Base-by-base conservation (phyloP, 1,284 basidiomycete genomes). In the Cystobasidium pallidum region DNA sequence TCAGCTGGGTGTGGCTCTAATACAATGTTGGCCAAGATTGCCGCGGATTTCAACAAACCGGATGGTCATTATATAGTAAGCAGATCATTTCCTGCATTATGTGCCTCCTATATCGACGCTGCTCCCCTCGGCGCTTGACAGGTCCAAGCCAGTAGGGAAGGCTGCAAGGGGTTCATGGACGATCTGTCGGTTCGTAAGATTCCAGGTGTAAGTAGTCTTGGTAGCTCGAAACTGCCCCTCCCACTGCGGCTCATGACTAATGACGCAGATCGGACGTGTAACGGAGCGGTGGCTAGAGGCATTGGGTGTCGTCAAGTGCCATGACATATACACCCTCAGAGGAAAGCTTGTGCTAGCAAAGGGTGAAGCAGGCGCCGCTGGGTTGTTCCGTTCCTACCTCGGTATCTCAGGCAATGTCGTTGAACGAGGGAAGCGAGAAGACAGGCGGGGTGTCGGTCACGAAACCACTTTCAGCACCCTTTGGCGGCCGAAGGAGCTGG, bases 371-470 rank as follows among this genome's bases (percentile, higher is more conserved):
- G 73, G 70, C 13, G 45, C 76, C 76, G 36, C 71, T 21, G 74
- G 71, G 62, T 75, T 77, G 13, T 64, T 78, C 15, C 30, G 85
- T 73, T 89, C 88, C 0, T 86, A 92, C 80, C 86, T 96, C 7
- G 94, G 94, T 2, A 88, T 96, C 51, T 88, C 89, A 0, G 90
- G 88, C 3, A 96, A 93, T 76, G 81, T 85, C 2, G 91, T 96
- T 11, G 83, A 88, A 73, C 88, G 92, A 0, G 84, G 86, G 61
- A 85, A 85, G 74, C 83, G 92, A 73, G 90, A 91, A 76, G 89
- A 91, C 78, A 84, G 90, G 55, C 95, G 94, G 82, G 92, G 91
- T 74, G 91, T 96, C 43, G 93, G 94, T 1, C 87, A 89, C 21
- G 94, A 97, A 82, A 84, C 90, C 90, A 91, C 76, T 61, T 78